Base-by-base conservation (phyloP, 2,329 filamentous ascomycete genomes). In the Pseudocercospora fuligena region DNA sequence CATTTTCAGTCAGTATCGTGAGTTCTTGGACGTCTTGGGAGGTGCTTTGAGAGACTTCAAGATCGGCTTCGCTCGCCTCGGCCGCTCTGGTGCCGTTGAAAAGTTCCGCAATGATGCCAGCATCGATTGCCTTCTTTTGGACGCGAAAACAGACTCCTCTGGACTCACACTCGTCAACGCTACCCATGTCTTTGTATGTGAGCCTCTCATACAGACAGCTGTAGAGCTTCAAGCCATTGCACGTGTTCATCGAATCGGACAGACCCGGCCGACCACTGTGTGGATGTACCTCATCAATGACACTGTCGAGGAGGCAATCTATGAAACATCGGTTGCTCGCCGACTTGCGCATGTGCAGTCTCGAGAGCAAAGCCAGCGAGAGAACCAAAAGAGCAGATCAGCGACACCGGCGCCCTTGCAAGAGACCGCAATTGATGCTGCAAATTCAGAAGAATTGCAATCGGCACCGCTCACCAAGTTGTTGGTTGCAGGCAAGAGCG, bases 171-270 rank as follows among this genome's bases (percentile, higher is more conserved):
- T 99, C 0, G 91, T 97, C 70, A 94, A 96, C 73, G 95, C 94
- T 4, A 97, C 89, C 57, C 93, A 98, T 76, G 93, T 98, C 1
- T 96, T 98, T 75, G 86, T 99, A 4, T 97, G 93, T 77, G 95
- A 99, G 76, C 95, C 95, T 2, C 83, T 98, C 3, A 88, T 98
- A 72, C 97, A 98, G 76, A 94, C 94, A 0, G 93, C 94, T 0
- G 88, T 99, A 16, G 95, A 98, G 79, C 85, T 98, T 9, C 95
- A 99, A 78, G 94, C 94, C 14, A 97, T 98, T 74, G 94, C 94
- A 0, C 90, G 95, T 64, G 94, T 99, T 1, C 93, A 99, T 77
- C 89, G 95, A 40, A 99, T 99, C 69, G 95, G 95, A 0, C 95
- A 98, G 79, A 85, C 90, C 69, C 89, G 92, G 60, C 86, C 92